Percentiles rank a stretch among this genome's conserved stretches.
Evolutionary conservation across 2,329 filamentous ascomycete genomes (phyloP).

Genomic region (Thelonectria rubi): DNA sequence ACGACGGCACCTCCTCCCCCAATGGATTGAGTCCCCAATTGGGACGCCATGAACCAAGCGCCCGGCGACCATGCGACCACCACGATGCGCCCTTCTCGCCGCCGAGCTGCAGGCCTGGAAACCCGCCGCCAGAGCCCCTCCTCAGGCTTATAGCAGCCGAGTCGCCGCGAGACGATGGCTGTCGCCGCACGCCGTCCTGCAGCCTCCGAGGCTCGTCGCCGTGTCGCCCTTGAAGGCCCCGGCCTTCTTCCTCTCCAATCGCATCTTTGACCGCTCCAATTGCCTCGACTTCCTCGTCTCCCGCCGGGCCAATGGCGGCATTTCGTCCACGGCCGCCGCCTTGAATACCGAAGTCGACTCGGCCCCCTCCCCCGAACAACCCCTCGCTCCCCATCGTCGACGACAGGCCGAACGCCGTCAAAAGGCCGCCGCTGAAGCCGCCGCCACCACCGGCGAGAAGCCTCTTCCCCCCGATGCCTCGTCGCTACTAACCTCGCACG

Average conservation of each 20-base stretch:
- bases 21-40: slow-evolving; percentile 40
- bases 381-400: slow-evolving; percentile 48
- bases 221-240: slow-evolving; percentile 30
- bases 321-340: slow-evolving; percentile 40
- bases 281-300: slow-evolving; percentile 49
- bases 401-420: slow-evolving; percentile 45
- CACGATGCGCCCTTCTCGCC: slow-evolving; percentile 44
- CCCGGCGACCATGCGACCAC: slow-evolving; percentile 47
- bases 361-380: slow-evolving; percentile 30
- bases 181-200: slow-evolving; percentile 41
- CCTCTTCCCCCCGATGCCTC: slow-evolving; percentile 62
- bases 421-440: slow-evolving; percentile 37
- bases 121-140: slow-evolving; percentile 35
- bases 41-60: slow-evolving; percentile 44
- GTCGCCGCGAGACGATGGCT: slow-evolving; percentile 47
- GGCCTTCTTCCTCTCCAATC: slow-evolving; percentile 50
- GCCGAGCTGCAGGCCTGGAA: slow-evolving; percentile 39
- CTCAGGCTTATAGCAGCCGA: too few species aligned
- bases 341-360: slow-evolving; percentile 29
- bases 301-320: slow-evolving; percentile 40
- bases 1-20: slow-evolving; percentile 8
- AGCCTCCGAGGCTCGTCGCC: slow-evolving; percentile 37
- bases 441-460: slow-evolving; percentile 31
- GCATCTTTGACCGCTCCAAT: slow-evolving; percentile 48
- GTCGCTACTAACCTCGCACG: slow-evolving; percentile 62